Conservation (phyloP, 2,329 filamentous ascomycete genomes). For the Botrytis paeoniae region DNA sequence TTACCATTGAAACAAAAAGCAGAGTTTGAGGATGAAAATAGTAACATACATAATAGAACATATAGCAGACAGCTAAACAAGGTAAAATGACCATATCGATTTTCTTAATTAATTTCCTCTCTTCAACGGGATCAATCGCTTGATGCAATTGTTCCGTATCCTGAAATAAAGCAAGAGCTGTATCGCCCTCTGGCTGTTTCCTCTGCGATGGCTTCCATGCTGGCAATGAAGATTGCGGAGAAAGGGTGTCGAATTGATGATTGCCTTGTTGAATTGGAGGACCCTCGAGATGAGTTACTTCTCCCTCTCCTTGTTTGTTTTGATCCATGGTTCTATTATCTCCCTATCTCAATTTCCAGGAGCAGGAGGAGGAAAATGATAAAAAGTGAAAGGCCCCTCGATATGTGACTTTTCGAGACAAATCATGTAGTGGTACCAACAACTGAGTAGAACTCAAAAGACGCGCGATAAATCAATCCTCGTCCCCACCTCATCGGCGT, state of each 20-base stretch:
- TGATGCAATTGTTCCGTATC: slow-evolving; percentile 4
- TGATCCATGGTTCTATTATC: neutral
- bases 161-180: slow-evolving; percentile 7
- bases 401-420: neutral
- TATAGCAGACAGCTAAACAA: slow-evolving; percentile 11
- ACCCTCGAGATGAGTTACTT: neutral
- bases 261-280: neutral
- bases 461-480: neutral
- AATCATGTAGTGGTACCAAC: neutral
- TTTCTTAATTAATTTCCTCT: slow-evolving; percentile 1
- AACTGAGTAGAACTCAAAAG: neutral
- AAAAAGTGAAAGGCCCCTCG: neutral
- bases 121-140: neutral
- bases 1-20: neutral
- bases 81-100: slow-evolving; percentile 13
- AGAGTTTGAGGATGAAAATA: fast-evolving
- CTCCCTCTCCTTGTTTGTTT: neutral
- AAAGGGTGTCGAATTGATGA: neutral
- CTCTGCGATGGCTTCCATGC: neutral
- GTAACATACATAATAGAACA: neutral
- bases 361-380: neutral
- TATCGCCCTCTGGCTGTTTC: neutral
- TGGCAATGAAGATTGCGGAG: neutral
- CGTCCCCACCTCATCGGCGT: neutral
- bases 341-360: neutral